These are phyloP conservation scores for Hypoxylon sp. DNA, from an alignment of 2,329 filamentous ascomycete genomes.

Conservation along the genomic window DNA sequence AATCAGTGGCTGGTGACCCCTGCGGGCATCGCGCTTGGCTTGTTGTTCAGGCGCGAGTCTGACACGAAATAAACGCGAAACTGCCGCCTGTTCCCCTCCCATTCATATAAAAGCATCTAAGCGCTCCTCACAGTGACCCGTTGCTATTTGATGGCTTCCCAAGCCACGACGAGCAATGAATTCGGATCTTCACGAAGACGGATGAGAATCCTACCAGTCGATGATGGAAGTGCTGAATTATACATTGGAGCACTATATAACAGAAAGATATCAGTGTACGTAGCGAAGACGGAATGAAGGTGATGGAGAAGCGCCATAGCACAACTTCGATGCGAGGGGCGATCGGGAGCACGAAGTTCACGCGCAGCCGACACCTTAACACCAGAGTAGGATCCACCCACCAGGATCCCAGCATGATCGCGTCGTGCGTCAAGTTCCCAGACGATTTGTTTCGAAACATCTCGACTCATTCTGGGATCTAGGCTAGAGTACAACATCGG, in stretches of 20 bases:
- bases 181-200: slow-evolving; percentile 6
- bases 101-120: slow-evolving; percentile 49
- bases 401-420: slow-evolving; percentile 21
- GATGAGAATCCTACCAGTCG: slow-evolving; percentile 8
- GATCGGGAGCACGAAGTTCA: slow-evolving; percentile 20
- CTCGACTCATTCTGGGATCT: slow-evolving; percentile 5
- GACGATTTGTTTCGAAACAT: slow-evolving; percentile 43
- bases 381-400: slow-evolving; percentile 21
- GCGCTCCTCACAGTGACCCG: slow-evolving; percentile 36
- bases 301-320: slow-evolving; percentile 1
- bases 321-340: slow-evolving; percentile 9
- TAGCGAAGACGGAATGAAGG: not conserved
- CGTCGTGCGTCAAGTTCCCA: slow-evolving; percentile 26
- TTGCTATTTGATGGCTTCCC: slow-evolving; percentile 11
- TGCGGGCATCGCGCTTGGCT: slow-evolving; percentile 41
- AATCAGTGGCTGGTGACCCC: slow-evolving; percentile 45
- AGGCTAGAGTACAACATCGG: slow-evolving; percentile 15
- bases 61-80: slow-evolving; percentile 52
- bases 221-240: slow-evolving; percentile 2
- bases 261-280: not conserved
- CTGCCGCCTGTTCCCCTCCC: slow-evolving; percentile 37
- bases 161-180: slow-evolving; percentile 23
- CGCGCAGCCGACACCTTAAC: slow-evolving; percentile 26
- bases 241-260: slow-evolving; percentile 14
- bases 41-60: slow-evolving; percentile 44